These are phyloP conservation scores for Dittrichia graveolens DNA, from an alignment of 129 eudicot species.

Conservation along the genomic window DNA sequence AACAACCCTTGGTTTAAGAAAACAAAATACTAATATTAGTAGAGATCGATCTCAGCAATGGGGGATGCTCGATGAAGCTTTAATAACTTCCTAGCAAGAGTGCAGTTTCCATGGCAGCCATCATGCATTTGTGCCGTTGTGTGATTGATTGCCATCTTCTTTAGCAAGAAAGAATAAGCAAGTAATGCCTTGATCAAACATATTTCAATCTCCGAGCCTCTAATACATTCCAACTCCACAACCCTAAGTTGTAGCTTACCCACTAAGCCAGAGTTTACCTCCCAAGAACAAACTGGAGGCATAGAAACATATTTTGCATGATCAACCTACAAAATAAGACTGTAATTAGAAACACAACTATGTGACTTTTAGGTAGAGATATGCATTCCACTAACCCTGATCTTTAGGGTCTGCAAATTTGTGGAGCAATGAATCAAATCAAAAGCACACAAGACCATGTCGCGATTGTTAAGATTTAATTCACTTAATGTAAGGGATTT, in stretches of 20 bases:
- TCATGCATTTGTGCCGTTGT: neutral
- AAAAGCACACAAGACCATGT: neutral
- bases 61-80: conserved; percentile 21
- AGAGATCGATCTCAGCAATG: neutral
- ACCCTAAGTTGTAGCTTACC: neutral
- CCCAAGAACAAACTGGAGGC: neutral
- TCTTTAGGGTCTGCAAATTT: conserved; percentile 16
- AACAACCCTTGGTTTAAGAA: too few relatives aligned
- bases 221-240: neutral
- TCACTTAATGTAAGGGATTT: neutral
- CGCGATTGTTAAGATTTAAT: neutral
- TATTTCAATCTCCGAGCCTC: conserved; percentile 8
- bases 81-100: neutral
- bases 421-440: conserved; percentile 12
- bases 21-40: neutral
- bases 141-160: neutral
- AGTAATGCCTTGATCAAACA: conserved; percentile 16
- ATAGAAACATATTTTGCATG: neutral
- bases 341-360: neutral
- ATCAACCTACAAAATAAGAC: neutral
- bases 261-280: neutral
- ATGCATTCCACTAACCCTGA: neutral
- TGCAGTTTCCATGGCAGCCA: neutral
- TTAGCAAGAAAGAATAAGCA: conserved; percentile 7
- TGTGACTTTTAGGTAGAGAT: neutral